These are phyloP conservation scores for Leccinum disarticulatum DNA, from an alignment of 768 basidiomycete species.

Conservation along the genomic window DNA sequence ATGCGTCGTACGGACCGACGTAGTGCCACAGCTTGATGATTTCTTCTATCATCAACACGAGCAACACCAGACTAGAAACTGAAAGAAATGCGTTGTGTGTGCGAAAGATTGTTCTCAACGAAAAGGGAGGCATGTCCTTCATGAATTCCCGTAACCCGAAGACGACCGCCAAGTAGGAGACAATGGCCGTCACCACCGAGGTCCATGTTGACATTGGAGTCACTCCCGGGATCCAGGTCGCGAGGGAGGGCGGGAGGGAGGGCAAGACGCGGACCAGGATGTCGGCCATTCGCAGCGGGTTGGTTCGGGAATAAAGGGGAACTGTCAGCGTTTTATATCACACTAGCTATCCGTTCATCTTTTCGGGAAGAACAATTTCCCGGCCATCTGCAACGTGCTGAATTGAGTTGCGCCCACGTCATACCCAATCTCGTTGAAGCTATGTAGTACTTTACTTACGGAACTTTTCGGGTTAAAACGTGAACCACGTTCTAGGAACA, in stretches of 20 bases:
- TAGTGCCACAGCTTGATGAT: constrained; percentile 71
- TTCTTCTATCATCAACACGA: constrained; percentile 83
- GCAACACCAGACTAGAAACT: constrained; percentile 72
- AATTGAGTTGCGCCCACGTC: no score
- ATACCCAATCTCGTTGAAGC: no score
- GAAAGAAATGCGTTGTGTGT: constrained; percentile 85
- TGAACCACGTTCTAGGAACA: no score
- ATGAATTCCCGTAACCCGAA: constrained; percentile 81
- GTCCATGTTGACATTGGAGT: constrained; percentile 79
- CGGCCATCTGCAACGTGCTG: no score
- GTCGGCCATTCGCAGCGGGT: constrained; percentile 10
- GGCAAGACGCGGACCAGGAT: background rate
- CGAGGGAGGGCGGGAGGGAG: constrained; percentile 52
- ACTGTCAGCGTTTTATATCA: no score
- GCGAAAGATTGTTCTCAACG: constrained; percentile 77
- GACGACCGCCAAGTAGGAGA: constrained; percentile 78
- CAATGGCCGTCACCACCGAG: constrained; percentile 66
- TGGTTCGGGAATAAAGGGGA: background rate
- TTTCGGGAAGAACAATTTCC: no score
- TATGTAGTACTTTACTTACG: no score
- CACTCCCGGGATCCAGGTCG: constrained; percentile 66
- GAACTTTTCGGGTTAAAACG: no score
- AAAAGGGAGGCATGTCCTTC: constrained; percentile 68
- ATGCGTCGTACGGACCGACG: constrained; percentile 67
- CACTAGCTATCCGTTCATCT: no score